phyloP scores from a whole-genome alignment of 1,284 basidiomycete species.

The Phenoliferia sp. region DNA sequence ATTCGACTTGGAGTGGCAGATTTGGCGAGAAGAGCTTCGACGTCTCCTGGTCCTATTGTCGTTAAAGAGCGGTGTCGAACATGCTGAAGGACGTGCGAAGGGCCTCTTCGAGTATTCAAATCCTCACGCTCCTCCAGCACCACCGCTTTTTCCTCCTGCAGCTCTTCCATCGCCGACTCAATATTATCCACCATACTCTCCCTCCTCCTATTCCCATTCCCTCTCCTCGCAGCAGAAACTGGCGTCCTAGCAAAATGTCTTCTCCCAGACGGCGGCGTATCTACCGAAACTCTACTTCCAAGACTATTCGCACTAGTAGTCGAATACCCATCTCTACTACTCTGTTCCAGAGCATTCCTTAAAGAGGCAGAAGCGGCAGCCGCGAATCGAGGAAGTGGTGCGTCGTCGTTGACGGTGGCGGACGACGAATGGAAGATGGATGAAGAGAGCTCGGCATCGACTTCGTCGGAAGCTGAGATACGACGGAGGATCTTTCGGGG shows the following conservation, averaged over 20 bases:
- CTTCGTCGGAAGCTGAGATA: constrained; percentile 1
- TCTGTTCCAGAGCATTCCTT: constrained; percentile 14
- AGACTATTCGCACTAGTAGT: neutral
- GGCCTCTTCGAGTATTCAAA: no score
- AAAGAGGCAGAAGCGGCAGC: constrained; percentile 25
- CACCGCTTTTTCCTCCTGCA: no score
- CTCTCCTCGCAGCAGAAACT: neutral
- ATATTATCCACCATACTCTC: no score
- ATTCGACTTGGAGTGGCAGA: constrained; percentile 69
- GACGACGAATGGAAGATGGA: neutral
- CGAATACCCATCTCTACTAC: neutral
- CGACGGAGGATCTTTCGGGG: constrained; percentile 2
- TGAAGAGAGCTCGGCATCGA: neutral
- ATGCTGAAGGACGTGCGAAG: no score
- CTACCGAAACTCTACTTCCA: no score
- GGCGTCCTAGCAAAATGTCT: constrained; percentile 7
- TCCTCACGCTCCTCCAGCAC: no score
- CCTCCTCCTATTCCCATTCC: neutral
- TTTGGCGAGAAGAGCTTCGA: constrained; percentile 40
- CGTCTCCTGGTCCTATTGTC: constrained; percentile 68
- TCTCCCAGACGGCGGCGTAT: neutral
- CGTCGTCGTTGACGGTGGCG: neutral
- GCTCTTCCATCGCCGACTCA: no score
- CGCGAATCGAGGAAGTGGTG: constrained; percentile 20
- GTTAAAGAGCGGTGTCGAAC: constrained; percentile 37